Conservation (phyloP, 2,329 filamentous ascomycete genomes). For the Arthrobotrys pseudoclavata region DNA sequence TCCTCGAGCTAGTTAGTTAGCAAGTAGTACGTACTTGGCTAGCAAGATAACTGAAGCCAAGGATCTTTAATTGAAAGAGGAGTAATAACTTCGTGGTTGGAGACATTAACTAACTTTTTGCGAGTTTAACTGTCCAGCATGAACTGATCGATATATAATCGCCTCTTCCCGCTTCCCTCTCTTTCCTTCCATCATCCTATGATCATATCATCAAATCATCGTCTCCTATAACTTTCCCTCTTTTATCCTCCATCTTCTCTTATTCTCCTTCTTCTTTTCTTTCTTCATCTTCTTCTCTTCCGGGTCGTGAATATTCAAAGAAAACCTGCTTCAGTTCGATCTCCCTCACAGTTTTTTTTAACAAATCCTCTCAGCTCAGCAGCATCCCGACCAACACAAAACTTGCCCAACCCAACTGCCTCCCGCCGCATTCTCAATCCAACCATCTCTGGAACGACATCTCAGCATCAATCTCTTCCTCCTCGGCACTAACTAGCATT, state of each 20-base stretch:
- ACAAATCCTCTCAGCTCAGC: background rate
- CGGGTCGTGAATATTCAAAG: background rate
- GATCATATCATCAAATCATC: background rate
- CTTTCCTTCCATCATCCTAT: background rate
- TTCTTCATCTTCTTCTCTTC: background rate
- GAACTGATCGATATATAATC: conserved; percentile 29
- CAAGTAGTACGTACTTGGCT: background rate
- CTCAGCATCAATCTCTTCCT: background rate
- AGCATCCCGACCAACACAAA: background rate
- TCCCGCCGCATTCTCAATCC: background rate
- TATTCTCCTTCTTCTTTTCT: background rate
- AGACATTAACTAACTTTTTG: conserved; percentile 5
- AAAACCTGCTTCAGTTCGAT: background rate
- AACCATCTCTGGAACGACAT: background rate
- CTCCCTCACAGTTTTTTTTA: too few relatives aligned
- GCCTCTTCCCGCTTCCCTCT: conserved; percentile 22
- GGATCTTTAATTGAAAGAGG: conserved; percentile 5
- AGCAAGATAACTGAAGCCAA: background rate
- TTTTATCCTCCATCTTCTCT: background rate
- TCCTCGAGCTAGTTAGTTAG: background rate
- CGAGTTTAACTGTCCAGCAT: conserved; percentile 1
- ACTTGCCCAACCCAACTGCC: background rate
- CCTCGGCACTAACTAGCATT: background rate
- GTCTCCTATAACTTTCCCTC: background rate
- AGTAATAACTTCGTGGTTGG: background rate